Evolutionary conservation across 2,329 filamentous ascomycete species (phyloP), one percentile per base, ranked within the genome.

Genomic region (Trichoderma semiorbis): DNA sequence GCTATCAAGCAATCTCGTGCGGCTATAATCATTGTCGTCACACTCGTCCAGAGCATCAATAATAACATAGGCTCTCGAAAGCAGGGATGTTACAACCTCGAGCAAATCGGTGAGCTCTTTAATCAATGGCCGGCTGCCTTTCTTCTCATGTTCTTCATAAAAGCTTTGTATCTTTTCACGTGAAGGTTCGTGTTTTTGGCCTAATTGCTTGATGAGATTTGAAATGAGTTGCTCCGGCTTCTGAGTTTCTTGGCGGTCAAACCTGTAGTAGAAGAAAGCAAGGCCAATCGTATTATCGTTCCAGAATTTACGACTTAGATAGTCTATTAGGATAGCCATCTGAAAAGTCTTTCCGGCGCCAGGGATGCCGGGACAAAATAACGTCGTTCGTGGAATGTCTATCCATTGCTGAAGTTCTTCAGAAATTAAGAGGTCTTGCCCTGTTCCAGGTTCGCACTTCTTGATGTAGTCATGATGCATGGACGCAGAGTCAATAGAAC

Each of bases 41-140:
- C 34, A 55, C n/a, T 71, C 62, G 5, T 71, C 69, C 7, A 71
- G 61, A 12, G 50, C 50, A 60, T 71, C 69, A 11, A 71, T 39
- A 18, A 71, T 3, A 14, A 71, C 58, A 7, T 60, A 71, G 1
- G 60, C 50, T 26, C 24, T 43, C 1, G 69, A 71, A 26, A 47
- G 30, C 1, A 30, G 7, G 1, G 24, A 30, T 6, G n/a, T 10
- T 14, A 67, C 11, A 1, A 28, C 10, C 10, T 12, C 1, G 2
- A 71, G 69, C 12, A 24, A 7, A 18, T 36, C 5, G 6, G 1
- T 1, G 16, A 47, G 21, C 3, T 18, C 32, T n/a, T 34, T 7
- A 26, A 26, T 24, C 21, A 18, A 2, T 1, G 30, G 26, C 18
- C 8, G 4, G 6, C 5, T 53, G 2, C 3, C 47, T 24, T 21